Conservation (phyloP, 2,329 filamentous ascomycete genomes). For the Ambrosiella beaveri region DNA sequence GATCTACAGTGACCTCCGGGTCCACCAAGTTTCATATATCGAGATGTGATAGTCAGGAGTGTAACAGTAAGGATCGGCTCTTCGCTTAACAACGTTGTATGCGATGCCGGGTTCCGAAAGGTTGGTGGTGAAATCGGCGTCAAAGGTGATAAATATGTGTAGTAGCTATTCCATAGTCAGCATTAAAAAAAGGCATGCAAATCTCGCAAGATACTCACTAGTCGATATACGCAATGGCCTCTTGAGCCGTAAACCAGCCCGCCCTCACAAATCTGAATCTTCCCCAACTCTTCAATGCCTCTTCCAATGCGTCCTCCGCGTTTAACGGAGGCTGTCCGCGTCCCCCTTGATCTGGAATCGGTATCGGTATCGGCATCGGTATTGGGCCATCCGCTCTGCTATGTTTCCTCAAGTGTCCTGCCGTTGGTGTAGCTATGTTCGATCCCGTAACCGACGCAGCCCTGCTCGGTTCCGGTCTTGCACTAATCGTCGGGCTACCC, state of each 20-base stretch:
- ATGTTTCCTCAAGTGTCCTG: slow-evolving; percentile 6
- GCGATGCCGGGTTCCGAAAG: slow-evolving; percentile 65
- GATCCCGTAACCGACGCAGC: slow-evolving; percentile 8
- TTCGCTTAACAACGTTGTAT: slow-evolving; percentile 64
- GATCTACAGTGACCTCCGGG: slow-evolving; percentile 69
- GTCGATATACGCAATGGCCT: slow-evolving; percentile 84
- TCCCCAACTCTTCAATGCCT: slow-evolving; percentile 75
- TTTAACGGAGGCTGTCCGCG: slow-evolving; percentile 16
- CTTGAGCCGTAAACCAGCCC: slow-evolving; percentile 87
- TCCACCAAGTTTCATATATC: slow-evolving; percentile 65
- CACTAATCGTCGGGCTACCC: slow-evolving; percentile 24
- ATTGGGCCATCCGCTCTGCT: not conserved
- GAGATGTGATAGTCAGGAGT: slow-evolving; percentile 74
- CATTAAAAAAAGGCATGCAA: slow-evolving; percentile 7
- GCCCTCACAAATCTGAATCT: slow-evolving; percentile 88
- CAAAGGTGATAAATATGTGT: slow-evolving; percentile 74
- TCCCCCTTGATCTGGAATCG: slow-evolving; percentile 23
- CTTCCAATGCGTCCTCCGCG: slow-evolving; percentile 17
- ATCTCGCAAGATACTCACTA: slow-evolving; percentile 41
- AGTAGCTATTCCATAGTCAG: slow-evolving; percentile 43
- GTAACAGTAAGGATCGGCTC: slow-evolving; percentile 89
- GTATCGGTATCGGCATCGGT: slow-evolving; percentile 16
- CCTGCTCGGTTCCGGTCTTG: slow-evolving; percentile 12
- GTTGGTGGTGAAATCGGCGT: slow-evolving; percentile 89
- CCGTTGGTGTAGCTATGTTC: not conserved